These are phyloP conservation scores for Nitzschia sp. DNA, from an alignment of 108 stramenopile species.

Conservation along the genomic window DNA sequence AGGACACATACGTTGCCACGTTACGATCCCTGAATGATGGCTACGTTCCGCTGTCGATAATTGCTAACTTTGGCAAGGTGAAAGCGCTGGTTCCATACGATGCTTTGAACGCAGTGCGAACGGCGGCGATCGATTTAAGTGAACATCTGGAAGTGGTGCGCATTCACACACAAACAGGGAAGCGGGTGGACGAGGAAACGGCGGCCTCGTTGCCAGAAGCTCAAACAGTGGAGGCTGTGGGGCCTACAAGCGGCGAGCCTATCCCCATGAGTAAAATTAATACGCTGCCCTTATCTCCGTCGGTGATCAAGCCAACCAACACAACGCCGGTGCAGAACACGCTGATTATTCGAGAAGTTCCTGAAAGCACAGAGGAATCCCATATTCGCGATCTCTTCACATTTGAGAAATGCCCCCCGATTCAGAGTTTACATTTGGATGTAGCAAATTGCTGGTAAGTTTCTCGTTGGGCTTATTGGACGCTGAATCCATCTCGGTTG, in stretches of 20 bases:
- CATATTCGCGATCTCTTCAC: slow-evolving; percentile 44
- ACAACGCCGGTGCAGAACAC: slow-evolving; percentile 33
- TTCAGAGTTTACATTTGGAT: slow-evolving; percentile 41
- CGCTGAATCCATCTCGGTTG: neutral
- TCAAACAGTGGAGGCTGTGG: slow-evolving; percentile 32
- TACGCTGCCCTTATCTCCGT: neutral
- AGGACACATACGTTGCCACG: slow-evolving; percentile 56
- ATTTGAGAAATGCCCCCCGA: slow-evolving; percentile 36
- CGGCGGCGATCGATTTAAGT: slow-evolving; percentile 40
- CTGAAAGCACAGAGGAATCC: slow-evolving; percentile 37
- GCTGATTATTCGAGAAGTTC: slow-evolving; percentile 56
- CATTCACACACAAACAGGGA: slow-evolving; percentile 39
- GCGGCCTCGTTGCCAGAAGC: neutral
- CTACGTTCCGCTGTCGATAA: slow-evolving; percentile 57
- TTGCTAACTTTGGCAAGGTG: slow-evolving; percentile 64
- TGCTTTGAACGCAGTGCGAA: slow-evolving; percentile 19
- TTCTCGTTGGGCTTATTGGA: neutral
- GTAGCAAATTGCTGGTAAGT: slow-evolving; percentile 59
- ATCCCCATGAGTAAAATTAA: slow-evolving; percentile 17
- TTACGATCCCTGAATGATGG: slow-evolving; percentile 51
- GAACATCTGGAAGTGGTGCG: slow-evolving; percentile 45
- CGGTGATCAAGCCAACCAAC: neutral
- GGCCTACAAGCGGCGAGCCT: slow-evolving; percentile 31
- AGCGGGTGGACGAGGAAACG: slow-evolving; percentile 18
- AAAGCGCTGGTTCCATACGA: slow-evolving; percentile 33